Evolutionary conservation across 805 yeast species (phyloP), one percentile per base, ranked within the genome.

Genomic region (Wickerhamomyces pijperi): DNA sequence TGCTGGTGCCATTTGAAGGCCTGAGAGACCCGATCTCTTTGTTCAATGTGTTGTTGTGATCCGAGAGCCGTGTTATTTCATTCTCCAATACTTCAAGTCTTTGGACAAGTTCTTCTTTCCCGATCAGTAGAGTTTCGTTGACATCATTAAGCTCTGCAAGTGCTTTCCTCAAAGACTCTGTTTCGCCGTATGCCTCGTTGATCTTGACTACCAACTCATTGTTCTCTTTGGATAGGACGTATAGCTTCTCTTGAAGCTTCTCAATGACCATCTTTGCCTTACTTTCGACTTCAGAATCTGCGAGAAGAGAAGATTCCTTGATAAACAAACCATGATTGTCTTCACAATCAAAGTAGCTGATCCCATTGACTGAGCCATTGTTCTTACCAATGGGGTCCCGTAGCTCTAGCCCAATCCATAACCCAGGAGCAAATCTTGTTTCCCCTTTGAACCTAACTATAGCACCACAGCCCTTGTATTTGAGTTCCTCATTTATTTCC

Each of bases 331-430:
- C 81, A 48, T 59, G 58, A 3, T 49, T 47, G 0, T 90, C 90
- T 18, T 50, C 43, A 44, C 85, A 72, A 2, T 61, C 51, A 53
- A 88, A 87, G 43, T 82, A 70, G 19, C 67, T 49, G 1, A 50
- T 54, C 1, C 82, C 87, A 18, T 75, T 71, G 11, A 87, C 68
- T 35, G 72, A 60, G 0, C 97, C 97, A 51, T 85, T 76, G 52
- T 87, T 85, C 58, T 79, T 83, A 2, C 97, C 97, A 9, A 65
- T 64, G 0, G 92, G 80, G 42, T 76, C 76, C 43, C 78, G 85
- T 34, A 86, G 70, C 48, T 79, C 85, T 6, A 88, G 68, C 0
- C 97, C 97, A 13, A 80, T 67, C 96, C 96, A 88, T 4, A 59
- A 45, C 5, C 85, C 86, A 0, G 67, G 58, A 3, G 82, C 76